Conservation (phyloP, 495 filamentous ascomycete species). For the Aspergillus mulundensis region DNA sequence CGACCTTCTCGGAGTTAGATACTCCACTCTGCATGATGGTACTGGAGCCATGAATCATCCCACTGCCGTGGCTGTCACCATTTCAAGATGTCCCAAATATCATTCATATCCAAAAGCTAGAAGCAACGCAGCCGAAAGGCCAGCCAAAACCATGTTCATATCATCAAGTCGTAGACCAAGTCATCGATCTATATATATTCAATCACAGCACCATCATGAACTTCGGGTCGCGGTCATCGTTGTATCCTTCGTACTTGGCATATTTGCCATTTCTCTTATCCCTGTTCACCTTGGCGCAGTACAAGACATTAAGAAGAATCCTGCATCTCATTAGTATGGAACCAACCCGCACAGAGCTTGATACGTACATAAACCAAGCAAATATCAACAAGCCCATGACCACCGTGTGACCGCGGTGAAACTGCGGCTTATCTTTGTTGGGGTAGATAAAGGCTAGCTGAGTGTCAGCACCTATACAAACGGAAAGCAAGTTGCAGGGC, state of each 20-base stretch:
- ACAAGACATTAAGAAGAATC: slow-evolving; percentile 59
- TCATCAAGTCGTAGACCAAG: neutral
- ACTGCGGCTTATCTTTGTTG: slow-evolving; percentile 41
- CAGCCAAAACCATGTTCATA: neutral
- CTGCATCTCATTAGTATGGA: slow-evolving; percentile 27
- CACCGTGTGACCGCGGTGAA: slow-evolving; percentile 54
- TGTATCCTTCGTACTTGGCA: slow-evolving; percentile 51
- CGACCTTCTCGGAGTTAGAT: neutral
- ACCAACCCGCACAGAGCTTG: neutral
- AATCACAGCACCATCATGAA: slow-evolving; percentile 58
- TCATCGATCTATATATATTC: neutral
- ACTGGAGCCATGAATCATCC: neutral
- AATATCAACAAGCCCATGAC: slow-evolving; percentile 53
- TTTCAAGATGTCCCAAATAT: too few species aligned
- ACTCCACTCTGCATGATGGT: too few species aligned
- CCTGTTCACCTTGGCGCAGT: slow-evolving; percentile 61
- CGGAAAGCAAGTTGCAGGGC: neutral
- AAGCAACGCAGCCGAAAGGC: too few species aligned
- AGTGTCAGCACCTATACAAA: slow-evolving; percentile 1
- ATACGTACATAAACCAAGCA: slow-evolving; percentile 63
- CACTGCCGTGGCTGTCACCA: neutral
- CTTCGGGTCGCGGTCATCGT: slow-evolving; percentile 62
- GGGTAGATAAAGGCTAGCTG: slow-evolving; percentile 56
- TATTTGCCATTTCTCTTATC: slow-evolving; percentile 64
- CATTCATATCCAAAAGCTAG: too few species aligned